Evolutionary conservation across 2,329 filamentous ascomycete genomes (phyloP), one percentile per base, ranked within the genome.

Genomic region (Cladosporium cucumerinum): DNA sequence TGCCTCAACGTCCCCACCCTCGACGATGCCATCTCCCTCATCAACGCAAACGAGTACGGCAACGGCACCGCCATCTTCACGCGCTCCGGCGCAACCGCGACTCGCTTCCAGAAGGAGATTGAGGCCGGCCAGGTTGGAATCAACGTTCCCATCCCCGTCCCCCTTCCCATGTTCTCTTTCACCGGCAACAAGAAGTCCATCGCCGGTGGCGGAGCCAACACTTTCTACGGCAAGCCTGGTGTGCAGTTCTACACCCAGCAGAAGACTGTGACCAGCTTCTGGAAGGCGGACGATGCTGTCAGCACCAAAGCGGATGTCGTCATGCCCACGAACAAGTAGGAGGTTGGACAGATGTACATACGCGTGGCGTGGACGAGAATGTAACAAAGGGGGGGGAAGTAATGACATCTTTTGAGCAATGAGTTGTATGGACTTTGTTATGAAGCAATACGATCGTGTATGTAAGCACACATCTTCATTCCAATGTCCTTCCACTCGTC

Each of bases 181-280:
- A 88, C 86, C 2, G 86, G 86, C 21, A 89, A 89, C 77, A 86
- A 99, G 88, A 93, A 90, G 85, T 92, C 88, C 74, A 84, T 98
- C 65, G 95, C 95, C 0, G 95, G 94, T 63, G 93, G 93, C 61
- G 94, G 95, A 67, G 90, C 91, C 43, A 96, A 87, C 81, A 96
- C 93, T 18, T 98, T 99, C 78, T 99, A 99, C 80, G 95, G 95
- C 70, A 90, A 91, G 79, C 92, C 93, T 0, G 95, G 94, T 26
- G 80, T 99, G 76, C 89, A 91, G 76, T 99, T 99, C 77, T 98
- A 96, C 80, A 99, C 95, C 3, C 95, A 98, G 81, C 86, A 91
- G 75, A 98, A 99, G 90, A 99, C 95, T 2, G 95, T 99, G 57
- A 99, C 95, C 61, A 89, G 92, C 70, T 81, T 96, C 76, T 99